phyloP scores from a whole-genome alignment of 306 rosid species.

The Casuarina equisetifolia region DNA sequence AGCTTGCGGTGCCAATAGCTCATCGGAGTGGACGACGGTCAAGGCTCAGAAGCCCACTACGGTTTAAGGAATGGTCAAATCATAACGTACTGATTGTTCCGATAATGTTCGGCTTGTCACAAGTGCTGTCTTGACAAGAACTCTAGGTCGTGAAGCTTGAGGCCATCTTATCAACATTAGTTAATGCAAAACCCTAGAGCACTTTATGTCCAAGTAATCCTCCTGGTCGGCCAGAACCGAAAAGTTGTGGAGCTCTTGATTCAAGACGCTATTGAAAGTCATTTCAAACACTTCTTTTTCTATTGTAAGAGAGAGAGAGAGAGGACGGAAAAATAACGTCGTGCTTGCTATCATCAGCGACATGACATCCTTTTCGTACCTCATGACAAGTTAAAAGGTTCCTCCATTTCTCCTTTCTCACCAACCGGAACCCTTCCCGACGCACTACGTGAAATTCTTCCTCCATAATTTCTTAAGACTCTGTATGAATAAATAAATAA shows the following conservation, averaged over 20 bases:
- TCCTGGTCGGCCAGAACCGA: not conserved
- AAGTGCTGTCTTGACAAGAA: not conserved
- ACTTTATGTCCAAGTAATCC: not conserved
- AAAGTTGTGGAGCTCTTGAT: conserved; percentile 9
- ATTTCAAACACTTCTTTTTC: not conserved
- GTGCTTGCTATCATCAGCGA: not conserved
- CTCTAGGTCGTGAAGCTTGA: not conserved
- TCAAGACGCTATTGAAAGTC: not conserved
- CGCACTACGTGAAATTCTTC: conserved; percentile 21
- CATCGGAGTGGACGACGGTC: not conserved
- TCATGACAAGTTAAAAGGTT: not conserved
- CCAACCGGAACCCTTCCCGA: conserved; percentile 4
- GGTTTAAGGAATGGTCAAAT: conserved; percentile 4
- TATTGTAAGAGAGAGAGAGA: not conserved
- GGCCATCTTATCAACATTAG: not conserved
- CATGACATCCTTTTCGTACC: not conserved
- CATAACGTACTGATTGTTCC: not conserved
- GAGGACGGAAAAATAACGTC: not conserved
- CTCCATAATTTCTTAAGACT: not conserved
- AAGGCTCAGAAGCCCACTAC: not conserved
- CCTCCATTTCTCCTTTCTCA: conserved; percentile 12
- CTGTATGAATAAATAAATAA: not conserved
- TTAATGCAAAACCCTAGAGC: not conserved
- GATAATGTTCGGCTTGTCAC: not conserved
- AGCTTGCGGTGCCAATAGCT: not conserved